Evolutionary conservation across 345 rosid species (phyloP).

Genomic region (Populus euphratica): DNA sequence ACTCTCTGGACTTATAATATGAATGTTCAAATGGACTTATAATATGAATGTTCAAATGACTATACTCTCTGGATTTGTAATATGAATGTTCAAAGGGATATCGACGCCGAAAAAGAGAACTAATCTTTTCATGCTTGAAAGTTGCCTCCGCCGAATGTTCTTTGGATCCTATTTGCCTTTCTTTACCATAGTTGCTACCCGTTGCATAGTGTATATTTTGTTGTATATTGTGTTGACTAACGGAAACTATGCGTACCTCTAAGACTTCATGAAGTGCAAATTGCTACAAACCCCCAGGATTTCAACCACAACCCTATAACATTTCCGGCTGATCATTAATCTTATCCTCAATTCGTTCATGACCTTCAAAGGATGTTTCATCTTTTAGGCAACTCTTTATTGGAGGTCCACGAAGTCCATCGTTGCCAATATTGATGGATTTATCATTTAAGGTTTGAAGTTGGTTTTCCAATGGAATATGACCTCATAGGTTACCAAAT

Average conservation of each 20-base stretch:
- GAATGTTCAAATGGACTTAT: too few relatives aligned
- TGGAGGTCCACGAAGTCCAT: conserved; percentile 28
- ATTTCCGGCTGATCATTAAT: background rate
- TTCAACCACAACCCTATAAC: background rate
- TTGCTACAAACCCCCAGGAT: conserved; percentile 7
- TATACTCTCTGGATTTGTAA: background rate
- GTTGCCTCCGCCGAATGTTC: background rate
- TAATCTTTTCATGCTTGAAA: background rate
- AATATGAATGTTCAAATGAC: background rate
- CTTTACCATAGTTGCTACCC: background rate
- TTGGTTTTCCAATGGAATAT: conserved; percentile 31
- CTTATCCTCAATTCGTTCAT: background rate
- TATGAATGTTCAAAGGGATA: background rate
- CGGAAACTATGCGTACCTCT: conserved; percentile 7
- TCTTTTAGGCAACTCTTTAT: conserved; percentile 10
- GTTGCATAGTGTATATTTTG: background rate
- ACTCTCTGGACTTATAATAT: background rate
- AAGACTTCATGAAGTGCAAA: conserved; percentile 7
- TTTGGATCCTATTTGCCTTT: background rate
- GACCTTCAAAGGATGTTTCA: background rate
- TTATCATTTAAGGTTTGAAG: conserved; percentile 21
- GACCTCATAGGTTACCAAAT: conserved; percentile 43
- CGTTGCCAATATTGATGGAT: conserved; percentile 20
- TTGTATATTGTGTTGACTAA: background rate
- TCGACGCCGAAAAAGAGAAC: background rate